Conservation (phyloP, 768 basidiomycete species). For the Leccinellum rugosiceps region DNA sequence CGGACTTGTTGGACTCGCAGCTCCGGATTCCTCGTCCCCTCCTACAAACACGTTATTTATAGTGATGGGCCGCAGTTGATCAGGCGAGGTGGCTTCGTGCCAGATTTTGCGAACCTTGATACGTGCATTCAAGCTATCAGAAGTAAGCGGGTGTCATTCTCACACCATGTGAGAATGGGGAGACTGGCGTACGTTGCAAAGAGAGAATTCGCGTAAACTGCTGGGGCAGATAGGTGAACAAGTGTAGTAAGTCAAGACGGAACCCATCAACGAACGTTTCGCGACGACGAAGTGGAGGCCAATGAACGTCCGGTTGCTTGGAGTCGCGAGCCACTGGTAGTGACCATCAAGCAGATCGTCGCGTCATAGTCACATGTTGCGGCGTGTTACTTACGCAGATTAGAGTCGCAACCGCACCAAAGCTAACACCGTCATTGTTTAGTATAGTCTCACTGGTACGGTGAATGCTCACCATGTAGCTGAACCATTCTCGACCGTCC, state of each 20-base stretch:
- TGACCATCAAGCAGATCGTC: not conserved
- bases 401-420: conserved; percentile 14
- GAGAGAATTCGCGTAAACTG: conserved; percentile 27
- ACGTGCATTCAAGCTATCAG: conserved; percentile 22
- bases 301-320: conserved; percentile 23
- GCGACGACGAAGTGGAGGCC: conserved; percentile 24
- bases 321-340: conserved; percentile 21
- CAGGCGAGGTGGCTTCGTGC: not conserved
- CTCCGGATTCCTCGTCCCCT: not conserved
- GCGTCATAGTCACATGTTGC: not conserved
- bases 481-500: conserved; percentile 23
- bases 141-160: not conserved
- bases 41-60: not conserved
- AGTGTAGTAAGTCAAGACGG: not conserved
- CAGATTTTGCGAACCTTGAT: conserved; percentile 3
- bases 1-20: not conserved
- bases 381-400: conserved; percentile 15
- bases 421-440: conserved; percentile 1
- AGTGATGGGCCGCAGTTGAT: conserved; percentile 3
- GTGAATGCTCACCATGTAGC: conserved; percentile 16
- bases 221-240: not conserved
- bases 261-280: conserved; percentile 15
- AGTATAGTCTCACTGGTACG: not conserved
- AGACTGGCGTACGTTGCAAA: conserved; percentile 21
- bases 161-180: not conserved